Evolutionary conservation across 176 grass and related monocot species (phyloP), one percentile per base, ranked within the genome.

Genomic region (sorghum (Sorghum bicolor)): DNA sequence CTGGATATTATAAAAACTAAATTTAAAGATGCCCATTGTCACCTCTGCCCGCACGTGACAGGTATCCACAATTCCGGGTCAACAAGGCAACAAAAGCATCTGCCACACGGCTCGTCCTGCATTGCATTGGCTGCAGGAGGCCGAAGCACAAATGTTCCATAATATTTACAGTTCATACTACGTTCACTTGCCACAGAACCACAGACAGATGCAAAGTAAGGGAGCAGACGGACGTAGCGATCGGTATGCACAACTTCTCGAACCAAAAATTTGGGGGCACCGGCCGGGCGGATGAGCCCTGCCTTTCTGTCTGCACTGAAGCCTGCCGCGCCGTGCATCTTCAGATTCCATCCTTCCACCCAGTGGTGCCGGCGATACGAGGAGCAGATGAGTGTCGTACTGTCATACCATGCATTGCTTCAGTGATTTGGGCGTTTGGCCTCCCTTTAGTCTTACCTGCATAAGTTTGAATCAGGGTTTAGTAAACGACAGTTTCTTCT

Each of bases 391-490:
- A 37, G 62, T 12, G 73, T 90, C 80, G 87, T 29, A 90, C 84
- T 13, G 74, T 90, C 80, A 90, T 36, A 90, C 84, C 3, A 66
- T 69, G 75, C 62, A 80, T 67, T 90, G 84, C 89, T 87, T 90
- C 75, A 90, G 52, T 8, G 74, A 64, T 50, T 87, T 90, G 39
- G 89, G 89, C 1, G 89, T 87, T 16, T 90, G 84, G 31, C 80
- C 80, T 64, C 84, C 80, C 63, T 90, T 90, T 10, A 90, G 64
- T 55, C 89, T 87, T 6, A 90, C 80, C 89, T 90, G 75, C 75
- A 80, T 0, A 52, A 62, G 25, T 64, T 33, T 25, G 38, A 55
- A 50, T 6, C 13, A 33, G 17, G 38, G 68, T 64, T 63, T 75
- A 53, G 70, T 48, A 87, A 52, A 64, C 34, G 1, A 24, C 37